These are phyloP conservation scores for Globisporangium alternatum DNA, from an alignment of 352 stramenopile genomes.

Conservation along the genomic window DNA sequence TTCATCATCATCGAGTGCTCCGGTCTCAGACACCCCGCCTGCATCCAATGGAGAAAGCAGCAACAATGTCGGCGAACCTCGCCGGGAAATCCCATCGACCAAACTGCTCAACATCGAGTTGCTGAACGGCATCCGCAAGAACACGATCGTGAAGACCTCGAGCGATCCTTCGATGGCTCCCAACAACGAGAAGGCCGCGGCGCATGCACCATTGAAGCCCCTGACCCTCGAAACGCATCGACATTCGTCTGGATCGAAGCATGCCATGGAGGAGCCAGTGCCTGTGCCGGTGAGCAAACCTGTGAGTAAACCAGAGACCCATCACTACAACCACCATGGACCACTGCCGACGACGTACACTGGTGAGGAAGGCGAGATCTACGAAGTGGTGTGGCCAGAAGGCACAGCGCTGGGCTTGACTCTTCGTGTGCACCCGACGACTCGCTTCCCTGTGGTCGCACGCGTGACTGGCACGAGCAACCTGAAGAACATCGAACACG, in stretches of 20 bases:
- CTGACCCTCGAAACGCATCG: conserved; percentile 30
- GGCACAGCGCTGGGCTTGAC: conserved; percentile 65
- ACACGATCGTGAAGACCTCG: conserved; percentile 32
- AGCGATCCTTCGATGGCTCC: conserved; percentile 25
- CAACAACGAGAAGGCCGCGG: conserved; percentile 19
- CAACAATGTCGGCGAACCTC: conserved; percentile 10
- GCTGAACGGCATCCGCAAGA: conserved; percentile 35
- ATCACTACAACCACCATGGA: conserved; percentile 1
- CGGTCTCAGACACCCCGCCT: not conserved
- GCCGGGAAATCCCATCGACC: conserved; percentile 29
- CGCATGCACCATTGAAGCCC: conserved; percentile 32
- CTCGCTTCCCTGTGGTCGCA: conserved; percentile 64
- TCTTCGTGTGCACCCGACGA: conserved; percentile 65
- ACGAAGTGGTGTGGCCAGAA: conserved; percentile 73
- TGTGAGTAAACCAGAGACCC: not conserved
- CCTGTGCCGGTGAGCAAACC: not conserved
- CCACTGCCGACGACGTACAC: conserved; percentile 21
- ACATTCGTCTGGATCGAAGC: conserved; percentile 19
- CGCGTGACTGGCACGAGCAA: conserved; percentile 75
- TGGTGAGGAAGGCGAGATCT: conserved; percentile 52
- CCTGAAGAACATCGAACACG: conserved; percentile 73
- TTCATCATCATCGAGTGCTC: conserved; percentile 10
- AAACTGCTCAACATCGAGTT: conserved; percentile 46
- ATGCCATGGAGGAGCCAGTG: conserved; percentile 18
- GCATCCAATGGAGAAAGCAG: conserved; percentile 3